Percentiles rank a stretch among this genome's conserved stretches.
Evolutionary conservation across 2,329 filamentous ascomycete genomes (phyloP).

Genomic region (Diaporthe sp.): DNA sequence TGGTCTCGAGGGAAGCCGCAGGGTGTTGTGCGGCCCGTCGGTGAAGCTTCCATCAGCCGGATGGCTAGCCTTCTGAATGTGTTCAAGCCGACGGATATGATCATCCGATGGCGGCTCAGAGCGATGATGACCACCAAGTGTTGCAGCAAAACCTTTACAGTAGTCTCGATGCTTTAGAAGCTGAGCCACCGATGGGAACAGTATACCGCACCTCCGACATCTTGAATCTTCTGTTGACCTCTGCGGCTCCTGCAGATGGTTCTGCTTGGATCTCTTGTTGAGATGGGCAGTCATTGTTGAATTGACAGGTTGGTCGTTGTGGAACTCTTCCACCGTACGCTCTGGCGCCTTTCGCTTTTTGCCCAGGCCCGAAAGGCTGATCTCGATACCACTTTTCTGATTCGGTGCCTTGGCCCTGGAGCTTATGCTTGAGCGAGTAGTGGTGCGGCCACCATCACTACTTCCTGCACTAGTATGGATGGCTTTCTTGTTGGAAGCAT

Average conservation of each 20-base stretch:
- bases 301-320: not conserved
- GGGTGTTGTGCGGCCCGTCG: not conserved
- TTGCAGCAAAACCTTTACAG: not conserved
- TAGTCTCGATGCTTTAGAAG: not conserved
- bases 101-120: no score
- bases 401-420: not conserved
- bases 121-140: not conserved
- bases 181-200: not conserved
- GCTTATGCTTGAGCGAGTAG: not conserved
- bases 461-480: no score
- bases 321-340: not conserved
- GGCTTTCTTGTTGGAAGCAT: not conserved
- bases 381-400: rapidly evolving
- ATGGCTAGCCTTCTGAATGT: no score
- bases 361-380: rapidly evolving
- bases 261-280: not conserved
- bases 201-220: not conserved
- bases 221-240: no score
- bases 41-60: not conserved
- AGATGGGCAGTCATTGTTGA: not conserved
- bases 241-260: rapidly evolving
- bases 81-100: not conserved
- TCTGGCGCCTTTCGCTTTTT: not conserved
- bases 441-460: not conserved
- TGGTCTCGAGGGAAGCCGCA: not conserved